A percentile compares a stretch with the other conserved stretches of the same genome.
phyloP scores from a whole-genome alignment of 2,329 filamentous ascomycete genomes.

The Pseudocercospora fijiensis region DNA sequence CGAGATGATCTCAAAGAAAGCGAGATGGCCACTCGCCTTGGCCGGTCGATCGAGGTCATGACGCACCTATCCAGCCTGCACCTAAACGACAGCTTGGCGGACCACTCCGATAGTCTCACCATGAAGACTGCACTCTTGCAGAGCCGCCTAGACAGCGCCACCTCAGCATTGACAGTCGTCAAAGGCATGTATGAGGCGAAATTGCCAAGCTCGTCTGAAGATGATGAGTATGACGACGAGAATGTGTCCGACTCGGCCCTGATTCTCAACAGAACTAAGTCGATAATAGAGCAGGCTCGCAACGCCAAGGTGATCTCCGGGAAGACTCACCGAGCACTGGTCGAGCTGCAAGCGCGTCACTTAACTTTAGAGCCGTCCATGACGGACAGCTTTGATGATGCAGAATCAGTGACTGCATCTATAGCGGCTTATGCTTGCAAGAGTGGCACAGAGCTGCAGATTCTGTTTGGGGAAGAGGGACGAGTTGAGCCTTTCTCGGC shows the following conservation, averaged over 20 bases:
- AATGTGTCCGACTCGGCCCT: slow-evolving; percentile 51
- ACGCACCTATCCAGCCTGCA: slow-evolving; percentile 82
- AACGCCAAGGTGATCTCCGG: slow-evolving; percentile 79
- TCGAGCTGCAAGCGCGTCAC: slow-evolving; percentile 73
- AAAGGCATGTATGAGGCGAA: slow-evolving; percentile 67
- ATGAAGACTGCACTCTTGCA: slow-evolving; percentile 76
- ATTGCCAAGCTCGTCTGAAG: slow-evolving; percentile 49
- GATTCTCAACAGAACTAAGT: slow-evolving; percentile 69
- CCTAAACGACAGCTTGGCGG: slow-evolving; percentile 66
- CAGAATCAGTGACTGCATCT: slow-evolving; percentile 63
- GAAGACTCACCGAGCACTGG: slow-evolving; percentile 73
- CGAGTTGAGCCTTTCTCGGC: slow-evolving; percentile 66
- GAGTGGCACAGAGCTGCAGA: slow-evolving; percentile 66
- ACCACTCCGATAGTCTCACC: slow-evolving; percentile 74
- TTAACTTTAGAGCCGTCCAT: slow-evolving; percentile 70
- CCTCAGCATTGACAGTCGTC: slow-evolving; percentile 63
- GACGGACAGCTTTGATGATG: slow-evolving; percentile 66
- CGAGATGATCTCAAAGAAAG: slow-evolving; percentile 83
- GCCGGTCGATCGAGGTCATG: slow-evolving; percentile 79
- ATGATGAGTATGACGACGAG: slow-evolving; percentile 62
- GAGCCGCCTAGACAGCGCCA: slow-evolving; percentile 76
- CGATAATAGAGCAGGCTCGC: slow-evolving; percentile 70
- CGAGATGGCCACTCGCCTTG: slow-evolving; percentile 76
- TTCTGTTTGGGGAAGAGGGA: slow-evolving; percentile 69
- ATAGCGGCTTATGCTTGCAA: slow-evolving; percentile 66